Conservation (phyloP, 2,329 filamentous ascomycete genomes). For the Shiraia bambusicola region DNA sequence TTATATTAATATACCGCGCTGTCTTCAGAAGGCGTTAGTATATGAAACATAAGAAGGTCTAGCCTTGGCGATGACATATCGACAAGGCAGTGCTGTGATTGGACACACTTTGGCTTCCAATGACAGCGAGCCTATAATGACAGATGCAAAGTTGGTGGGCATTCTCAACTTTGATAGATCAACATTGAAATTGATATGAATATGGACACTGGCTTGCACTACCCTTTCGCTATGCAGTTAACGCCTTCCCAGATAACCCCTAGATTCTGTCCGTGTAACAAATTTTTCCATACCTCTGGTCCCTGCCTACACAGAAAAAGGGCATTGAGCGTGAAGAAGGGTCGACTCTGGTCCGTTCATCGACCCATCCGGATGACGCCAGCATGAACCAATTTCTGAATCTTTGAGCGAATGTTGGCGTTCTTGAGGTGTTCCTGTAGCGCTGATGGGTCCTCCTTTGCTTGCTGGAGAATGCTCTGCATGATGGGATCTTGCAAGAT, state of each 20-base stretch:
- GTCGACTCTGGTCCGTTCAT: constrained; percentile 22
- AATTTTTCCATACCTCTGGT: background rate
- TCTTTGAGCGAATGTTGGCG: constrained; percentile 77
- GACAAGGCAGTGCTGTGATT: constrained; percentile 41
- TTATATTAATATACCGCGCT: too few relatives aligned
- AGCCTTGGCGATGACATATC: constrained; percentile 31
- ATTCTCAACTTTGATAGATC: too few relatives aligned
- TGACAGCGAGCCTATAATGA: background rate
- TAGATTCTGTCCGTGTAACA: too few relatives aligned
- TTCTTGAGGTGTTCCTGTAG: constrained; percentile 98
- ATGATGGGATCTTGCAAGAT: constrained; percentile 96
- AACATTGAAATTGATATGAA: too few relatives aligned
- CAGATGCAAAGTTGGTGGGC: background rate
- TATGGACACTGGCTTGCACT: too few relatives aligned
- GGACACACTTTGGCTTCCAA: constrained; percentile 7
- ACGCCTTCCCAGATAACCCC: too few relatives aligned
- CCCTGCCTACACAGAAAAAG: background rate
- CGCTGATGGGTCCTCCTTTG: constrained; percentile 87
- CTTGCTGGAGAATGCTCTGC: constrained; percentile 96
- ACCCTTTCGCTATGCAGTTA: too few relatives aligned
- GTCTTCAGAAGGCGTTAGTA: background rate
- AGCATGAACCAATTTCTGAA: constrained; percentile 91
- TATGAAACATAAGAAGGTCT: constrained; percentile 16
- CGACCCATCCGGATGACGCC: constrained; percentile 82
- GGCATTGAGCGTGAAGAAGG: background rate